Evolutionary conservation across 371 early-diverging fungal genomes (phyloP).

Genomic region (Circinella minor): DNA sequence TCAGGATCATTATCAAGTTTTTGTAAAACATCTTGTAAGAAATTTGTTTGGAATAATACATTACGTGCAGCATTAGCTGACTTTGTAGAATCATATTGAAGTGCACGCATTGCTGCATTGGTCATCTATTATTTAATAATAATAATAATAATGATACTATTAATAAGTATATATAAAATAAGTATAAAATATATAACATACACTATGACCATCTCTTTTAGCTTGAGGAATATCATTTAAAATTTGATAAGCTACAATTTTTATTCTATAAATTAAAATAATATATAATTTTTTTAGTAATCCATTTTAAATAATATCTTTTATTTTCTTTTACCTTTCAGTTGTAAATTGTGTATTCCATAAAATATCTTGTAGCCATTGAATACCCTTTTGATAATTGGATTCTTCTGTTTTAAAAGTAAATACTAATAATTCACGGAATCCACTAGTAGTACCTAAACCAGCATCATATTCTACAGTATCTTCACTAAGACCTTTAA

Average conservation of each 20-base stretch:
- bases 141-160: too few relatives aligned
- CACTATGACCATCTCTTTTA: constrained; percentile 65
- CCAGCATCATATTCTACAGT: constrained; percentile 57
- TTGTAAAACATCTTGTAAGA: constrained; percentile 58
- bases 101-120: constrained; percentile 47
- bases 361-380: constrained; percentile 67
- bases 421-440: constrained; percentile 56
- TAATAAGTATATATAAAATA: not conserved
- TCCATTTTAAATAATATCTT: not conserved
- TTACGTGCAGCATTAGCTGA: constrained; percentile 57
- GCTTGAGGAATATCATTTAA: constrained; percentile 67
- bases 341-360: constrained; percentile 66
- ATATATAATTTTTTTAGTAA: not conserved
- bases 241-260: constrained; percentile 62
- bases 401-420: constrained; percentile 53
- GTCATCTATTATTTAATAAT: constrained; percentile 51
- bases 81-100: constrained; percentile 55
- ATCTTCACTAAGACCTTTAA: constrained; percentile 61
- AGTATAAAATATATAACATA: constrained; percentile 45
- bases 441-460: constrained; percentile 52
- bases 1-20: constrained; percentile 54
- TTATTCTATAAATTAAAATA: constrained; percentile 34
- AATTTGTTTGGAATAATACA: constrained; percentile 56
- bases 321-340: constrained; percentile 37
- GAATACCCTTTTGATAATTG: constrained; percentile 59